phyloP scores from a whole-genome alignment of 805 yeast genomes.

The Metschnikowia peoriensis region DNA sequence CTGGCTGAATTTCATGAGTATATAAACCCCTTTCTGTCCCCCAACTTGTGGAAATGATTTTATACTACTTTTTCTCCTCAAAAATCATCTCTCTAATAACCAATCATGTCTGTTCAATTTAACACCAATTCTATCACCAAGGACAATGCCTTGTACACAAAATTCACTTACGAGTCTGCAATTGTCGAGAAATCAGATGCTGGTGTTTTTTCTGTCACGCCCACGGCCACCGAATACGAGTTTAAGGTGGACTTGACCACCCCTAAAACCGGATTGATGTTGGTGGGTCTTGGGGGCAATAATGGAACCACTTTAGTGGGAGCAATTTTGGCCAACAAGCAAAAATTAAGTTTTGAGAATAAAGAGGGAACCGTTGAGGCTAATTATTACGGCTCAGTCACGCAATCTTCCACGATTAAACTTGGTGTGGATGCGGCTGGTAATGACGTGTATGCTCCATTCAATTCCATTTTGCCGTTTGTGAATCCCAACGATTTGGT shows the following conservation, averaged over 20 bases:
- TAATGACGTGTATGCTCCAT: slow-evolving; percentile 87
- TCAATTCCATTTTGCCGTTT: slow-evolving; percentile 85
- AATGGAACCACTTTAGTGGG: slow-evolving; percentile 91
- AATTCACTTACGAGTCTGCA: slow-evolving; percentile 75
- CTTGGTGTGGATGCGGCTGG: slow-evolving; percentile 81
- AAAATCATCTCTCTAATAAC: background rate
- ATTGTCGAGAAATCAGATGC: slow-evolving; percentile 52
- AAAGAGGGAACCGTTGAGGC: slow-evolving; percentile 73
- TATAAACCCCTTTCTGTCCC: background rate
- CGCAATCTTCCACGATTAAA: slow-evolving; percentile 88
- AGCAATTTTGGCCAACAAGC: slow-evolving; percentile 80
- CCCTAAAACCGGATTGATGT: slow-evolving; percentile 84
- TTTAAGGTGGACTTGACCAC: slow-evolving; percentile 80
- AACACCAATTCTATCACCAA: slow-evolving; percentile 45
- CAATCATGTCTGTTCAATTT: slow-evolving; percentile 19
- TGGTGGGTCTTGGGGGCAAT: slow-evolving; percentile 96
- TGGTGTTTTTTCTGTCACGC: slow-evolving; percentile 64
- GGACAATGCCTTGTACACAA: slow-evolving; percentile 54
- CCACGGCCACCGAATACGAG: slow-evolving; percentile 69
- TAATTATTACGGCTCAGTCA: slow-evolving; percentile 91
- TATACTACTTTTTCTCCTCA: background rate
- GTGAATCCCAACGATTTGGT: slow-evolving; percentile 87
- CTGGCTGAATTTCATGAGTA: background rate
- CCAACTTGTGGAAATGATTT: background rate
- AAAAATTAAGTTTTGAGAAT: slow-evolving; percentile 73